A percentile compares a stretch with the other conserved stretches of the same genome.
These are phyloP conservation scores for Aspergillus transmontanensis DNA, from an alignment of 2,329 filamentous ascomycete genomes.

Conservation along the genomic window DNA sequence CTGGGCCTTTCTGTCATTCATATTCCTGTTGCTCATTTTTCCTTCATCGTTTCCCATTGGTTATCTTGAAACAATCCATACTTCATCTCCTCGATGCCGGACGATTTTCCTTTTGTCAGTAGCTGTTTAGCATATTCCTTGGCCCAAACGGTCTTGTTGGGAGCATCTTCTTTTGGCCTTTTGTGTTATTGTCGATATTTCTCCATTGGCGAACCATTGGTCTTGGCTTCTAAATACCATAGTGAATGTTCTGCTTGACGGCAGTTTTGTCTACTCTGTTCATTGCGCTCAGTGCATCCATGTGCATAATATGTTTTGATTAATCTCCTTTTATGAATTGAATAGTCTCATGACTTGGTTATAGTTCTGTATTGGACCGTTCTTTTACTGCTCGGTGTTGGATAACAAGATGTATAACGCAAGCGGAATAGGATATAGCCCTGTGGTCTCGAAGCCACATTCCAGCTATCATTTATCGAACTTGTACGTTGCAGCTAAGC, in stretches of 20 bases:
- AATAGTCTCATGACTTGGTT: slow-evolving; percentile 12
- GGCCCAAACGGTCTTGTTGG: slow-evolving; percentile 19
- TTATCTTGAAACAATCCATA: not conserved
- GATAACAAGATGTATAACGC: not conserved
- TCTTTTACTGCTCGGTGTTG: not conserved
- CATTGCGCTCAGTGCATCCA: slow-evolving; percentile 18
- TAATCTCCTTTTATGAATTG: slow-evolving; percentile 11
- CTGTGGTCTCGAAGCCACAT: not conserved
- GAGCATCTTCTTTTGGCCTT: slow-evolving; percentile 23
- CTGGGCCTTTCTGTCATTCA: not conserved
- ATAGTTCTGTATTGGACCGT: no score
- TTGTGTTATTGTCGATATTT: slow-evolving; percentile 5
- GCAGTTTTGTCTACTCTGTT: slow-evolving; percentile 15
- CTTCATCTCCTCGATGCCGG: slow-evolving; percentile 18
- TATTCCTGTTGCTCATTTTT: slow-evolving; percentile 1
- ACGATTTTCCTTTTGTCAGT: slow-evolving; percentile 41
- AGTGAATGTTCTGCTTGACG: slow-evolving; percentile 22
- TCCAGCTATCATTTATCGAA: slow-evolving; percentile 29
- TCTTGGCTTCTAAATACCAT: slow-evolving; percentile 9
- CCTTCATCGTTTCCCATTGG: slow-evolving; percentile 3
- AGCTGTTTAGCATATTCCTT: slow-evolving; percentile 28
- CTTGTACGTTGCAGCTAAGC: slow-evolving; percentile 62
- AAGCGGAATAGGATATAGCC: not conserved
- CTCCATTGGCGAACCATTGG: slow-evolving; percentile 17
- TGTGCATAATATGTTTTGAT: slow-evolving; percentile 17